Evolutionary conservation across 1,284 basidiomycete genomes (phyloP).

Genomic region (Heterobasidion occidentale): DNA sequence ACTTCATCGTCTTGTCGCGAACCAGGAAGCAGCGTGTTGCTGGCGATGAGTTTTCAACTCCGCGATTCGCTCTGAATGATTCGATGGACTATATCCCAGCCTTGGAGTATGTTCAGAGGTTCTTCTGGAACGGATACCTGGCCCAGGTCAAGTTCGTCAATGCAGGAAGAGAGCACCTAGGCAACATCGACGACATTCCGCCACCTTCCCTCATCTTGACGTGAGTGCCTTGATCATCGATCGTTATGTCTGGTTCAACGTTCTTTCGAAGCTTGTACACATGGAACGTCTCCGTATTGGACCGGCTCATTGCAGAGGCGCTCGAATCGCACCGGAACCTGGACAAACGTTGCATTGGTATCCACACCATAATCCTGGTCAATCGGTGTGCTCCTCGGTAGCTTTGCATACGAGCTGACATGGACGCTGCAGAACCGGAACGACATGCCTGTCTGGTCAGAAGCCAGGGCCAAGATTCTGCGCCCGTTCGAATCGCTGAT

Average conservation of each 20-base stretch:
- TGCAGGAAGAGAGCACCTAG: not conserved
- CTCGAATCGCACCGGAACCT: not conserved
- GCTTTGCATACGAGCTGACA: not conserved
- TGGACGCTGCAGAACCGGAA: not conserved
- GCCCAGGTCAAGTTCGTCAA: not conserved
- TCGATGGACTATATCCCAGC: not conserved
- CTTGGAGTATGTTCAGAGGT: not conserved
- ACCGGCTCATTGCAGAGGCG: not conserved
- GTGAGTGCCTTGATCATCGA: not conserved
- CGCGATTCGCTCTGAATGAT: not conserved
- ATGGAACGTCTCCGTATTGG: not conserved
- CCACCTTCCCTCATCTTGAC: not conserved
- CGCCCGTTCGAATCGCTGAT: not conserved
- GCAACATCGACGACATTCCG: not conserved
- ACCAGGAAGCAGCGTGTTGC: not conserved
- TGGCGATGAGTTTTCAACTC: not conserved
- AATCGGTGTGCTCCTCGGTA: not conserved
- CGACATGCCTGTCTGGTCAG: not conserved
- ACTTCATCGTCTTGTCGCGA: not conserved
- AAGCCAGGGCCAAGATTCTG: not conserved
- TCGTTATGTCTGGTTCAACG: not conserved
- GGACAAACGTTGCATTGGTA: not conserved
- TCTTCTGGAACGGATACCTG: not conserved
- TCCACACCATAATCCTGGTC: not conserved
- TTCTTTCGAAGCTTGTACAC: not conserved